These are phyloP conservation scores for Ustilago cynodontis DNA, from an alignment of 1,284 basidiomycete species.

Conservation along the genomic window DNA sequence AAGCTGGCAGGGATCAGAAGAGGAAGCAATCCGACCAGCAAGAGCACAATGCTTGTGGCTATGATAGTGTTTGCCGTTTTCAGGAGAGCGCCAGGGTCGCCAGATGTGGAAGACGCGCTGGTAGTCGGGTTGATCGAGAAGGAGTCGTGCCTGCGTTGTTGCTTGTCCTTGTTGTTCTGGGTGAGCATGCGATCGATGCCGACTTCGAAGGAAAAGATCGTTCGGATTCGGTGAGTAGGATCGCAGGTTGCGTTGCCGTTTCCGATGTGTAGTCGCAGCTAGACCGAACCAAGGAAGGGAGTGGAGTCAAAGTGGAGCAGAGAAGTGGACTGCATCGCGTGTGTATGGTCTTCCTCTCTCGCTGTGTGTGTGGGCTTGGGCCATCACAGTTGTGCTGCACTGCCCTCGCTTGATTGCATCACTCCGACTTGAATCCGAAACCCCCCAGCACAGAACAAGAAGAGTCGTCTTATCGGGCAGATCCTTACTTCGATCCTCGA, in stretches of 20 bases:
- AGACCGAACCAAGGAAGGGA: background rate
- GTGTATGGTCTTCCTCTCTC: background rate
- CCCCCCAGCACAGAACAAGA: too few species aligned
- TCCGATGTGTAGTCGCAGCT: background rate
- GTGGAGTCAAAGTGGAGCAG: background rate
- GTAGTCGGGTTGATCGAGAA: slow-evolving; percentile 24
- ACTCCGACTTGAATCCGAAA: slow-evolving; percentile 1
- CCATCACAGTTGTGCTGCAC: slow-evolving; percentile 2
- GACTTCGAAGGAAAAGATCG: background rate
- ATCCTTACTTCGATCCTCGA: background rate
- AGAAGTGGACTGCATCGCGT: background rate
- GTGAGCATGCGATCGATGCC: slow-evolving; percentile 16
- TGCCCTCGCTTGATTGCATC: slow-evolving; percentile 5
- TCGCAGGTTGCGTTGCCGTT: background rate
- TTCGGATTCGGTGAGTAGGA: background rate
- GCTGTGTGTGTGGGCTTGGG: slow-evolving; percentile 6
- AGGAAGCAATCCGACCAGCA: slow-evolving; percentile 19
- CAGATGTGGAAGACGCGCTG: background rate
- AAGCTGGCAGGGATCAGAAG: slow-evolving; percentile 12
- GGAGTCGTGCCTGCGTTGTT: slow-evolving; percentile 26
- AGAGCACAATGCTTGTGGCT: slow-evolving; percentile 28
- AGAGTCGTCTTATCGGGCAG: background rate
- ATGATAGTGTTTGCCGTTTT: slow-evolving; percentile 22
- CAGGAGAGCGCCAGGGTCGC: slow-evolving; percentile 10
- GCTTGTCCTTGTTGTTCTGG: slow-evolving; percentile 6